A percentile compares a stretch with the other conserved stretches of the same genome.
phyloP scores from a whole-genome alignment of 305 asterid species.

The Fraxinus angustifolia region DNA sequence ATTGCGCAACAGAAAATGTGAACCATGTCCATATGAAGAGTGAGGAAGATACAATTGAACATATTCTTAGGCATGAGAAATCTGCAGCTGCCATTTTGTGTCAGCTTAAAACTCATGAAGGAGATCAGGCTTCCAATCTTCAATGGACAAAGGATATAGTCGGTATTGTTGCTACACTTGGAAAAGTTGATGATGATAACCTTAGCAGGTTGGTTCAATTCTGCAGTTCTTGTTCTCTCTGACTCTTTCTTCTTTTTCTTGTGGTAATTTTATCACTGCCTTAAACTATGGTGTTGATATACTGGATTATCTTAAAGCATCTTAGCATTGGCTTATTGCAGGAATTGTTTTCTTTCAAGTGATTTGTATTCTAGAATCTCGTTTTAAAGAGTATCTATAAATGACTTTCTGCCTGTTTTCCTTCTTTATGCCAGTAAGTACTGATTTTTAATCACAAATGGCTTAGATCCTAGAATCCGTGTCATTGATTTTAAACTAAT shows the following conservation, averaged over 20 bases:
- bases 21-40: constrained; percentile 23
- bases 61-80: constrained; percentile 45
- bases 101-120: constrained; percentile 38
- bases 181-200: constrained; percentile 55
- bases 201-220: constrained; percentile 63
- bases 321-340: constrained; percentile 12
- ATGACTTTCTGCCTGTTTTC: background rate
- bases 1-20: constrained; percentile 29
- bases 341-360: background rate
- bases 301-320: background rate
- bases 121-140: constrained; percentile 37
- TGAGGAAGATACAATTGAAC: constrained; percentile 43
- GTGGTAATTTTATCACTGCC: constrained; percentile 4
- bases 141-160: constrained; percentile 53
- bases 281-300: background rate
- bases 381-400: background rate
- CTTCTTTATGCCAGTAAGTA: background rate
- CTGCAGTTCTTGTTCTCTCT: background rate
- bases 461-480: background rate
- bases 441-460: background rate
- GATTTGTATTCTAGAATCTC: constrained; percentile 11
- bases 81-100: constrained; percentile 63
- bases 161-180: constrained; percentile 76
- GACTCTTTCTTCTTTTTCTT: background rate
- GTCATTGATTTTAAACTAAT: background rate